Evolutionary conservation across 805 yeast species (phyloP).

Genomic region (Cyberlindnera maclurae): DNA sequence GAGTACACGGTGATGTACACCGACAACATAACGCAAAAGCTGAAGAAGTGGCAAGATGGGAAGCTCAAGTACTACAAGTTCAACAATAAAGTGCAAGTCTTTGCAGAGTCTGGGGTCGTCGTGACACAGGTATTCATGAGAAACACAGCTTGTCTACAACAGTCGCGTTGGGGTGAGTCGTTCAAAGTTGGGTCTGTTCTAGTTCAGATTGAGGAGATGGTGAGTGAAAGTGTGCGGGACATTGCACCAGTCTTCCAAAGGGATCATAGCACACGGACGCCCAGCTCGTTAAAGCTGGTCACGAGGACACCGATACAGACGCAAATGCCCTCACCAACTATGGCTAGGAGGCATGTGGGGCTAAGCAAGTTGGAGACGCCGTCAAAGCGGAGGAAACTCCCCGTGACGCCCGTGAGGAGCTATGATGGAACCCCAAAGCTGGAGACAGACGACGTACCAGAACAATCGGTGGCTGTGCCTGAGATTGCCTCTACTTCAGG

Average conservation of each 20-base stretch:
- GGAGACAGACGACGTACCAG: too few relatives aligned
- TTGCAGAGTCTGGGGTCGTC: slow-evolving; percentile 11
- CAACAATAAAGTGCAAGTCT: slow-evolving; percentile 19
- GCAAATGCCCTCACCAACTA: not conserved
- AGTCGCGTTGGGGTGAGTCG: slow-evolving; percentile 11
- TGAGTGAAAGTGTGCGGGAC: slow-evolving; percentile 12
- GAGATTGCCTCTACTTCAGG: too few relatives aligned
- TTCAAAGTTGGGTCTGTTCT: slow-evolving; percentile 14
- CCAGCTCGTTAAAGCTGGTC: not conserved
- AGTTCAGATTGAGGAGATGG: slow-evolving; percentile 10
- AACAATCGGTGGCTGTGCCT: too few relatives aligned
- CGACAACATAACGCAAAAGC: slow-evolving; percentile 14
- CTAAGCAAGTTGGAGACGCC: slow-evolving; percentile 13
- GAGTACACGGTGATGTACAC: slow-evolving; percentile 20
- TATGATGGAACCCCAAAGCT: too few relatives aligned
- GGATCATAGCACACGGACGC: not conserved
- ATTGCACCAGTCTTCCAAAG: slow-evolving; percentile 13
- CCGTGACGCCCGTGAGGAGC: too few relatives aligned
- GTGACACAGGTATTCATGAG: slow-evolving; percentile 13
- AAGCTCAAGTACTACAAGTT: slow-evolving; percentile 14
- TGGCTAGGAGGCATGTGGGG: slow-evolving; percentile 11
- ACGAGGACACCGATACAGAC: not conserved
- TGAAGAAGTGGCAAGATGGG: slow-evolving; percentile 23
- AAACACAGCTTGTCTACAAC: slow-evolving; percentile 5
- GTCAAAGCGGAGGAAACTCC: slow-evolving; percentile 4